Conservation (phyloP, 192 early-diverging fungal species). For the Gonapodya sp. region DNA sequence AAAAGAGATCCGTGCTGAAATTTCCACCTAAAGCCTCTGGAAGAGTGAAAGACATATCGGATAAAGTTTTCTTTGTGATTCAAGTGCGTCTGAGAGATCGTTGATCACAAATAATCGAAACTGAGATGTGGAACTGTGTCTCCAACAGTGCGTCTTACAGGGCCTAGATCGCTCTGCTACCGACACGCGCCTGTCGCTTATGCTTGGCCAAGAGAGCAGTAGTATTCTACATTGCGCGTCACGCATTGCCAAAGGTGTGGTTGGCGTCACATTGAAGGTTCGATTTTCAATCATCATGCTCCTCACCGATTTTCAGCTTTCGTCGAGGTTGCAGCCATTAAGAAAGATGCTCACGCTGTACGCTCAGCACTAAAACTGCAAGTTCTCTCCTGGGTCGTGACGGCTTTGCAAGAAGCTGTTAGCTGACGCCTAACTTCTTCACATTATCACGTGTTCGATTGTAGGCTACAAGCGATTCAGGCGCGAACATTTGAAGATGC, state of each 20-base stretch:
- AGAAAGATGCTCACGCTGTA: not conserved
- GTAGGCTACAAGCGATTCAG: not conserved
- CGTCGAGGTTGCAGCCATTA: not conserved
- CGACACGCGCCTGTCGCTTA: not conserved
- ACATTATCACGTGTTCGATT: too few species aligned
- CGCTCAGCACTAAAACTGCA: not conserved
- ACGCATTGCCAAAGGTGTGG: not conserved
- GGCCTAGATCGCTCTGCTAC: not conserved
- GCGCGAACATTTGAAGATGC: not conserved
- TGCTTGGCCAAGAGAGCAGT: not conserved
- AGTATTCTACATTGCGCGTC: not conserved
- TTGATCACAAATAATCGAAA: not conserved
- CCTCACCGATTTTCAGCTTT: not conserved
- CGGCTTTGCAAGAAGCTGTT: too few species aligned
- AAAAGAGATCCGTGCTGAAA: constrained; percentile 11
- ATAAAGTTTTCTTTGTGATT: constrained; percentile 43
- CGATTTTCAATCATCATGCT: not conserved
- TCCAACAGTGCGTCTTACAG: not conserved
- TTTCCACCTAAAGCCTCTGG: constrained; percentile 24
- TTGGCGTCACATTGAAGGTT: not conserved
- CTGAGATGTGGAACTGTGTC: not conserved
- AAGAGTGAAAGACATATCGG: constrained; percentile 19
- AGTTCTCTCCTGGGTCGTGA: too few species aligned
- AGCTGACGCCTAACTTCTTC: not conserved
- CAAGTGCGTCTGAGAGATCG: constrained; percentile 25